Conservation (phyloP, 2,329 filamentous ascomycete genomes). For the Nothomitra cinnamomea region DNA sequence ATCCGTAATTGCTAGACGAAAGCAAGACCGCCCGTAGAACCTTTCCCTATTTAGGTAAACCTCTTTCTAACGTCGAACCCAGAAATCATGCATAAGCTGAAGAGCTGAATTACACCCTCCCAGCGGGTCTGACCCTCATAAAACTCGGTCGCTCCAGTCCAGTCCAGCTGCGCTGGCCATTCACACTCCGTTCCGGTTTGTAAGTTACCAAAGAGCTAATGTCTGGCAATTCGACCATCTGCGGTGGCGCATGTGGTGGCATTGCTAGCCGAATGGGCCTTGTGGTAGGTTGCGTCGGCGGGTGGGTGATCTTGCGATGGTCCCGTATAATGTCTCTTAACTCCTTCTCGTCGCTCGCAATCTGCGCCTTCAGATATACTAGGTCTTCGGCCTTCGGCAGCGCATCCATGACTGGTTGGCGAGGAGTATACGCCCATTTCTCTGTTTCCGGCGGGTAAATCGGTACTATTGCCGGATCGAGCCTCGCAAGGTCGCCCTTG, state of each 20-base stretch:
- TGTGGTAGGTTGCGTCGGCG: neutral
- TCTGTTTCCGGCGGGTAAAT: constrained; percentile 40
- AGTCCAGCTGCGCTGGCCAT: neutral
- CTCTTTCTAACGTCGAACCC: no score
- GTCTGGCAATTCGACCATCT: constrained; percentile 4
- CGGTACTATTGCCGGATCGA: constrained; percentile 50
- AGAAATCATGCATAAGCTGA: no score
- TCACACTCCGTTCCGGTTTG: neutral
- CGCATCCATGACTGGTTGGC: constrained; percentile 63
- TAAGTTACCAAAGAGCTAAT: neutral
- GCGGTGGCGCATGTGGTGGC: neutral
- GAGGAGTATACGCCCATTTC: constrained; percentile 48
- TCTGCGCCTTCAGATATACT: constrained; percentile 69
- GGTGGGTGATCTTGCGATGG: constrained; percentile 6
- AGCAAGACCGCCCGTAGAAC: no score
- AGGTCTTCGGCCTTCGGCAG: constrained; percentile 30
- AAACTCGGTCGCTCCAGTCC: neutral
- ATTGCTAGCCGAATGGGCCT: neutral
- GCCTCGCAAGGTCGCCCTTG: constrained; percentile 48
- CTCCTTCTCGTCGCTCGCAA: constrained; percentile 56
- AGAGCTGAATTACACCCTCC: neutral
- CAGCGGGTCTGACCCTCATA: neutral
- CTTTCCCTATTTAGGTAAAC: no score
- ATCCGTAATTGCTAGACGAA: no score
- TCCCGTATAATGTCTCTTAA: constrained; percentile 54